Evolutionary conservation across 768 basidiomycete genomes (phyloP).

Genomic region (Pulveroboletus ravenelii): DNA sequence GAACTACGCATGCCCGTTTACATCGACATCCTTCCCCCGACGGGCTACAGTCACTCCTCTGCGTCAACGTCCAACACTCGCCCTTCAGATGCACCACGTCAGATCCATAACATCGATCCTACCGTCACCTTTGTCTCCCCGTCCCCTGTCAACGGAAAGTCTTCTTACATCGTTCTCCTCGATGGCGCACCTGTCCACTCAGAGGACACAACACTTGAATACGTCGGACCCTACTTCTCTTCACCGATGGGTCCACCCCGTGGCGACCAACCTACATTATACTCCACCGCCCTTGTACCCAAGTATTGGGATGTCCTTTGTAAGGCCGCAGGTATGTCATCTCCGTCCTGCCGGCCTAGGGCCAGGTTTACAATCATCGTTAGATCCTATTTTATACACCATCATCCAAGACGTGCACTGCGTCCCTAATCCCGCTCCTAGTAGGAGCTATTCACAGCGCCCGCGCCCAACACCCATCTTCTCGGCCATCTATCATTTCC

Average conservation of each 20-base stretch:
- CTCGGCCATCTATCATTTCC: slow-evolving; percentile 57
- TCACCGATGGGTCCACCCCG: slow-evolving; percentile 20
- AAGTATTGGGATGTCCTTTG: slow-evolving; percentile 61
- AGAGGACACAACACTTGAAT: slow-evolving; percentile 40
- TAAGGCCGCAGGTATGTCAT: slow-evolving; percentile 45
- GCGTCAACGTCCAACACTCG: slow-evolving; percentile 1
- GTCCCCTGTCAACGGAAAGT: slow-evolving; percentile 44
- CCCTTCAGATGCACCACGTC: slow-evolving; percentile 40
- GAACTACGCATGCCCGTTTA: slow-evolving; percentile 30
- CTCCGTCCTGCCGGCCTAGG: neutral
- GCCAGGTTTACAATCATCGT: neutral
- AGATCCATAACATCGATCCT: slow-evolving; percentile 57
- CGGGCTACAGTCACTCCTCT: neutral
- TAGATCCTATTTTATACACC: slow-evolving; percentile 64
- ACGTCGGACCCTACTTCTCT: slow-evolving; percentile 32
- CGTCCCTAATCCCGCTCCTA: slow-evolving; percentile 25
- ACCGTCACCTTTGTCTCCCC: slow-evolving; percentile 59
- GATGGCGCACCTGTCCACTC: slow-evolving; percentile 47
- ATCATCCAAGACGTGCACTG: slow-evolving; percentile 60
- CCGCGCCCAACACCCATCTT: slow-evolving; percentile 38
- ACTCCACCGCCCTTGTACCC: slow-evolving; percentile 59
- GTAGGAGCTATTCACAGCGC: slow-evolving; percentile 15
- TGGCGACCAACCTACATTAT: slow-evolving; percentile 39
- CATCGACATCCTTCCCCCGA: slow-evolving; percentile 30
- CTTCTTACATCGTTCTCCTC: slow-evolving; percentile 51